A percentile compares a stretch with the other conserved stretches of the same genome.
These are phyloP conservation scores for Eucalyptus curtisii DNA, from an alignment of 345 rosid genomes.

Conservation along the genomic window DNA sequence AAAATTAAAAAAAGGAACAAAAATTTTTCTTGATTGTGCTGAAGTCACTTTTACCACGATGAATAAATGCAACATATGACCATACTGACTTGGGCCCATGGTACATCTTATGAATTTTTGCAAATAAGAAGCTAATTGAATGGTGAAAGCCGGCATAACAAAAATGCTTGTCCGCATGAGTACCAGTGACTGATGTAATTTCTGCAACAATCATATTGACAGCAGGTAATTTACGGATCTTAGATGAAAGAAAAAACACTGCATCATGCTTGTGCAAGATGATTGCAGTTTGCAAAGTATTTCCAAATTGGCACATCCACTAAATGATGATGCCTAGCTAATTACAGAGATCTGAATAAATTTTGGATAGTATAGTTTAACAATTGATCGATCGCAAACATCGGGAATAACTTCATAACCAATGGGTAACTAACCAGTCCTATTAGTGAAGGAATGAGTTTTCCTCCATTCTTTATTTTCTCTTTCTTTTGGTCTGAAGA, in stretches of 20 bases:
- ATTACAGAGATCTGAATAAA: no score
- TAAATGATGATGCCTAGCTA: no score
- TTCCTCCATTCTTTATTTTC: not conserved
- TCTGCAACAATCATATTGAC: not conserved
- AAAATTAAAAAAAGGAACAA: no score
- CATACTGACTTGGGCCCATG: not conserved
- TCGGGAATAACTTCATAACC: no score
- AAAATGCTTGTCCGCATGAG: not conserved
- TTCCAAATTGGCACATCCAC: not conserved
- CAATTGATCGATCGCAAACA: not conserved
- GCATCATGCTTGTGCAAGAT: not conserved
- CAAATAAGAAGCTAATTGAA: not conserved
- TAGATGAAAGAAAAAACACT: not conserved
- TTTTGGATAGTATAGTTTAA: no score
- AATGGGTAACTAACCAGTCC: not conserved
- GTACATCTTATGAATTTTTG: not conserved
- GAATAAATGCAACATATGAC: not conserved
- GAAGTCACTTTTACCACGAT: not conserved
- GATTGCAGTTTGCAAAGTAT: not conserved
- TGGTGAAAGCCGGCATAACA: not conserved
- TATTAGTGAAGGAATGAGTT: not conserved
- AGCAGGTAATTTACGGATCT: not conserved
- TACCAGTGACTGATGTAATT: not conserved
- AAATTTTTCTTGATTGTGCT: not conserved
- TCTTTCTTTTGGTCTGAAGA: no score